Base-by-base conservation (phyloP, 352 stramenopile genomes). In the Globisporangium paroecandrum region DNA sequence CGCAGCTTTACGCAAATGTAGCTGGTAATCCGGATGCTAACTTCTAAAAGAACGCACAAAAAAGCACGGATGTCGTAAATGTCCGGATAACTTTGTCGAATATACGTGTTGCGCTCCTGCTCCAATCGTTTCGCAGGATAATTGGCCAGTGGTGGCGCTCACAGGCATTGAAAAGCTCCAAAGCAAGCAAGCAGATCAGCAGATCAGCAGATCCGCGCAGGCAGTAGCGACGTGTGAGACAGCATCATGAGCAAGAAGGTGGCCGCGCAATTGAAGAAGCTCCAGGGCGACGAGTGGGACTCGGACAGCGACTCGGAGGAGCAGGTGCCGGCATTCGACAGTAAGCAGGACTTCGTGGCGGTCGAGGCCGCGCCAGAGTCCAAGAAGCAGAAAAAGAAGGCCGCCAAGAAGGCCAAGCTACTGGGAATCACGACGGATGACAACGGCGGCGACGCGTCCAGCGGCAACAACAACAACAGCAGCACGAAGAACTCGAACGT, bases 261-360 rank as follows among this genome's bases (percentile, higher is more conserved):
- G 49, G 79, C 82, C 7, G 80, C 77, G 70, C 83, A 95, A 73
- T 69, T 95, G 59, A 80, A 90, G 72, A 91, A 93, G 79, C 79
- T 93, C 18, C 81, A 90, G 66, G 84, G 85, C 22, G 83, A 82
- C 66, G 87, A 95, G 67, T 95, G 87, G 87, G 83, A 95, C 78
- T 95, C 87, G 66, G 87, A 93, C 75, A 92, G 81, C 65, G 86
- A 91, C 55, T 68, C 55, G 61, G 87, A 94, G 73, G 71, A 83
- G 61, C 66, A 64, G 25, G 43, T 60, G 20, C 70, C 66, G 13
- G 43, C 65, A 9, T 89, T 90, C 69, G 81, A 87, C 60, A 66
- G 63, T 62, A 78, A 76, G 38, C 74, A 69, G 61, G 79, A 89
- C 66, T 80, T 91, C 34, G 82, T 91, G 53, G 59, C 73, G 70